Percentiles rank a stretch among this genome's conserved stretches.
phyloP scores from a whole-genome alignment of 805 yeast genomes.

The Starmerella gropengiesseri region DNA sequence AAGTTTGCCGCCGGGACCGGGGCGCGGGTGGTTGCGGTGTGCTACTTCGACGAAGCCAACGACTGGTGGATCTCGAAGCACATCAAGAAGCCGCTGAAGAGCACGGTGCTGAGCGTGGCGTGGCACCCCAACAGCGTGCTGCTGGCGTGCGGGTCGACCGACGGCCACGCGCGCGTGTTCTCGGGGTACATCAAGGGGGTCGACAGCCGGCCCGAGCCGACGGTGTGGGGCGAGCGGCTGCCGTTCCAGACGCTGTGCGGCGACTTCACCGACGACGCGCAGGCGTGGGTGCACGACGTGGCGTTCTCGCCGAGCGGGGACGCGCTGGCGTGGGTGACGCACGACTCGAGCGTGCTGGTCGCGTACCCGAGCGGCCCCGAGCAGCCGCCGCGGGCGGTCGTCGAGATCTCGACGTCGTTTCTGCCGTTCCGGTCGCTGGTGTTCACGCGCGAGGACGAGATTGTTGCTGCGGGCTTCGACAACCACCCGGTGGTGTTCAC shows the following conservation, averaged over 20 bases:
- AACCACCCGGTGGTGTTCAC: constrained; percentile 79
- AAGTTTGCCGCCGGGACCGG: constrained; percentile 97
- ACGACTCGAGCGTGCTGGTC: constrained; percentile 73
- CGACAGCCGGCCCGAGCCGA: constrained; percentile 68
- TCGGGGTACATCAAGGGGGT: constrained; percentile 81
- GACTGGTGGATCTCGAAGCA: constrained; percentile 99
- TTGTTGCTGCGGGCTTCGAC: constrained; percentile 85
- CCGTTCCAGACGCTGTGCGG: constrained; percentile 91
- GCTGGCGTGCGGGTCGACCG: constrained; percentile 83
- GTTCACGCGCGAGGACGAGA: constrained; percentile 54
- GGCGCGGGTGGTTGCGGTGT: constrained; percentile 86
- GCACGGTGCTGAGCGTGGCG: constrained; percentile 68
- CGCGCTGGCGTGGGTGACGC: constrained; percentile 68
- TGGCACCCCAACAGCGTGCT: constrained; percentile 94
- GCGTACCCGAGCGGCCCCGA: constrained; percentile 66
- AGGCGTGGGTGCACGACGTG: constrained; percentile 89
- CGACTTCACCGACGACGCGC: constrained; percentile 56
- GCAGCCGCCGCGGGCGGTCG: constrained; percentile 50
- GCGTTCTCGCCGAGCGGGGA: constrained; percentile 73
- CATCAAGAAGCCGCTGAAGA: constrained; percentile 85
- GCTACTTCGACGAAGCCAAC: constrained; percentile 90
- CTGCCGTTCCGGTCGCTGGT: constrained; percentile 72
- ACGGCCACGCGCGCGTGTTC: constrained; percentile 83
- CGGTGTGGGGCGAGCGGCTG: constrained; percentile 88
- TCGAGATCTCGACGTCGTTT: constrained; percentile 50